phyloP scores from a whole-genome alignment of 805 yeast species.

The Nakazawaea molendinolei region DNA sequence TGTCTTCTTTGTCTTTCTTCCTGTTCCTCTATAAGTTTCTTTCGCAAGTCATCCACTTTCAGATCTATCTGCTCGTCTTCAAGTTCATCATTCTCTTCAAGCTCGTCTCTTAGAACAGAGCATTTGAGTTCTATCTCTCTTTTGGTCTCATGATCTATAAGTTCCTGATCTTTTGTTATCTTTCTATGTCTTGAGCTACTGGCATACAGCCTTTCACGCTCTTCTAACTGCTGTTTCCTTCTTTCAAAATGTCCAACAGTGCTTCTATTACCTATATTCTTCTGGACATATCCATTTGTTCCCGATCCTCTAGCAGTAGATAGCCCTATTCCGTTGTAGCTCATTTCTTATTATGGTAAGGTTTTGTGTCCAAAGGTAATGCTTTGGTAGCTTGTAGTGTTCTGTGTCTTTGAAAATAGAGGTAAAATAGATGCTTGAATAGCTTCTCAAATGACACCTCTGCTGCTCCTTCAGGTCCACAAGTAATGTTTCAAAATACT shows the following conservation, averaged over 20 bases:
- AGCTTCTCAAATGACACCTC: too few relatives aligned
- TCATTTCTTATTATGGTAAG: too few relatives aligned
- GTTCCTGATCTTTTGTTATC: conserved; percentile 18
- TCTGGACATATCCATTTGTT: conserved; percentile 56
- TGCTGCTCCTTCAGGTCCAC: too few relatives aligned
- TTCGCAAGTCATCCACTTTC: conserved; percentile 23
- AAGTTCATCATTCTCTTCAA: conserved; percentile 40
- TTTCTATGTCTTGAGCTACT: conserved; percentile 10
- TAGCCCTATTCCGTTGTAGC: conserved; percentile 53
- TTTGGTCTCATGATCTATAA: conserved; percentile 28
- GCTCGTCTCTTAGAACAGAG: conserved; percentile 40
- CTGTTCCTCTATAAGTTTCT: conserved; percentile 12
- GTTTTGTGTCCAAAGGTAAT: too few relatives aligned
- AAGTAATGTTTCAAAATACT: too few relatives aligned
- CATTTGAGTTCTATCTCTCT: conserved; percentile 39
- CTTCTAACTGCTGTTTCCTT: conserved; percentile 24
- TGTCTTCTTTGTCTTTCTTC: neutral
- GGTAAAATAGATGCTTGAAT: too few relatives aligned
- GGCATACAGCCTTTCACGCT: conserved; percentile 13
- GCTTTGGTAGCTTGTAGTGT: too few relatives aligned
- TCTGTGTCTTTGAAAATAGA: too few relatives aligned
- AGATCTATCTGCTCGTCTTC: conserved; percentile 30
- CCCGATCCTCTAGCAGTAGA: conserved; percentile 55
- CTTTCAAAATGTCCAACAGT: conserved; percentile 31
- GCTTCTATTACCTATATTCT: conserved; percentile 27